phyloP scores from a whole-genome alignment of 1,284 basidiomycete genomes.

The Pseudozyma flocculosa region DNA sequence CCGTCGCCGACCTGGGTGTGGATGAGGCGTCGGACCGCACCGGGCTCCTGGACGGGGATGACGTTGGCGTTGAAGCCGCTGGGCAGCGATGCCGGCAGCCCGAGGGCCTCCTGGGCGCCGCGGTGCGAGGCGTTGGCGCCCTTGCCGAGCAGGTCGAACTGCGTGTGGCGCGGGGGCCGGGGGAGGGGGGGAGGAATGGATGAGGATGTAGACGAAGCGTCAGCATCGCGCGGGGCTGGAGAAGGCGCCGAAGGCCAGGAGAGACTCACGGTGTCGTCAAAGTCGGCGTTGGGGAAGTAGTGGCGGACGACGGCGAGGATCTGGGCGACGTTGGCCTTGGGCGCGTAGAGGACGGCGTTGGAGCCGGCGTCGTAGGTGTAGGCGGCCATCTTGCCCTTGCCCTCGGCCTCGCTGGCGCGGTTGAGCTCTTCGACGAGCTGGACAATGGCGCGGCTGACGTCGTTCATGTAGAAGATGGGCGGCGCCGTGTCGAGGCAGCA shows the following conservation, averaged over 20 bases:
- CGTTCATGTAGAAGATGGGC: conserved; percentile 99
- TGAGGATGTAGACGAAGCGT: too few species aligned
- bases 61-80: conserved; percentile 45
- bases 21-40: conserved; percentile 52
- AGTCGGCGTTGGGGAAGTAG: conserved; percentile 57
- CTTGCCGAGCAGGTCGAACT: conserved; percentile 49
- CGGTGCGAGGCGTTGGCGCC: conserved; percentile 49
- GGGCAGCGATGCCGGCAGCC: conserved; percentile 40
- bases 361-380: conserved; percentile 99
- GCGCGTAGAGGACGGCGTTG: conserved; percentile 95
- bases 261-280: conserved; percentile 53
- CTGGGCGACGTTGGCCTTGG: conserved; percentile 60
- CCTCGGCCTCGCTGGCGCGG: conserved; percentile 66
- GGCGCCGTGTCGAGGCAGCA: conserved; percentile 94
- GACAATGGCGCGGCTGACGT: conserved; percentile 68
- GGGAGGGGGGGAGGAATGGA: too few species aligned
- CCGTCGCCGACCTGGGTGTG: conserved; percentile 57
- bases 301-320: conserved; percentile 49
- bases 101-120: conserved; percentile 31
- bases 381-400: conserved; percentile 75
- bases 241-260: too few species aligned
- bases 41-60: conserved; percentile 52
- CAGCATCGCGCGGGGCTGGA: too few species aligned
- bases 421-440: conserved; percentile 82
- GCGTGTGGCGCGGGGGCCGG: neutral